These are phyloP conservation scores for Neurospora pannonica DNA, from an alignment of 495 filamentous ascomycete species.

Conservation along the genomic window DNA sequence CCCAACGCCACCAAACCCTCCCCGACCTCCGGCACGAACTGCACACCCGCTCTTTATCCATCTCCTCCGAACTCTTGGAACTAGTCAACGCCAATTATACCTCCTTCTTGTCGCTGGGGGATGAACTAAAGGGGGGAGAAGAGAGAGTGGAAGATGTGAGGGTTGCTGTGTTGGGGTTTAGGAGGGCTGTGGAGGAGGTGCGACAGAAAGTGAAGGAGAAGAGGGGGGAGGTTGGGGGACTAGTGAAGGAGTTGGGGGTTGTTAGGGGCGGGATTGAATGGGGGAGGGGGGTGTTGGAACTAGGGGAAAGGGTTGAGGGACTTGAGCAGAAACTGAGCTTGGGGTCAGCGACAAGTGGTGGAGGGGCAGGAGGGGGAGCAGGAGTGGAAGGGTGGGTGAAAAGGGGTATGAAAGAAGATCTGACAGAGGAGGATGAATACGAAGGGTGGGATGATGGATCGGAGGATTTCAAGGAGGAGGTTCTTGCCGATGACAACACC, in stretches of 20 bases:
- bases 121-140: constrained; percentile 75
- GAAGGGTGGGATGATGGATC: constrained; percentile 26
- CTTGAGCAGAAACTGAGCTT: constrained; percentile 57
- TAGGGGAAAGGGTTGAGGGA: constrained; percentile 59
- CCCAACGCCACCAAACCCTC: too few species aligned
- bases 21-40: constrained; percentile 87
- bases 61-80: constrained; percentile 79
- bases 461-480: constrained; percentile 14
- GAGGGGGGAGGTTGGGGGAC: constrained; percentile 21
- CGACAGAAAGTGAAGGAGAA: constrained; percentile 37
- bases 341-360: constrained; percentile 17
- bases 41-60: constrained; percentile 58
- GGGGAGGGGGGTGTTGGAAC: constrained; percentile 59
- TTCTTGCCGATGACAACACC: constrained; percentile 7
- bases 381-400: neutral
- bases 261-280: constrained; percentile 37
- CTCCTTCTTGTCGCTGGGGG: constrained; percentile 77
- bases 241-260: constrained; percentile 31
- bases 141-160: constrained; percentile 86
- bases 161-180: constrained; percentile 76
- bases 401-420: constrained; percentile 1
- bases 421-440: constrained; percentile 22
- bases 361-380: neutral
- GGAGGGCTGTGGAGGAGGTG: constrained; percentile 58
- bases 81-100: constrained; percentile 91